Base-by-base conservation (phyloP, 2,329 filamentous ascomycete genomes). In the Fusarium concolor region DNA sequence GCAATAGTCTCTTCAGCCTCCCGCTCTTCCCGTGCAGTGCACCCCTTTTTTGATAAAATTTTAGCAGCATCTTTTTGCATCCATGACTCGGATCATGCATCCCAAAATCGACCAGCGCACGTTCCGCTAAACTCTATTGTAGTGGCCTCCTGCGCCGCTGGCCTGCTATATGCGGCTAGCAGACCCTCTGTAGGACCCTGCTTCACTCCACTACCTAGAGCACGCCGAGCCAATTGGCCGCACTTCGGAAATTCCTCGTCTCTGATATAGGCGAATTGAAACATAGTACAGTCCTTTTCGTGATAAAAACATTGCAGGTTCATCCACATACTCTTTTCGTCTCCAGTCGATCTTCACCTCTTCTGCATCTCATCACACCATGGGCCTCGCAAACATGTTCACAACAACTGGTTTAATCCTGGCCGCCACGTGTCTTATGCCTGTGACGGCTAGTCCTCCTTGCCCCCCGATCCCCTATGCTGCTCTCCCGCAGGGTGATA, bases 401-500 rank as follows among this genome's bases (percentile, higher is more conserved):
- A 65, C 46, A 24, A 53, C 47, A 11, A 38, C 67, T 18, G 57
- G 69, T 46, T 56, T 71, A 26, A 58, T 54, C 51, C 55, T 71
- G 28, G 69, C 64, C 24, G 60, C 63, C 18, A 60, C 67, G n/a
- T 71, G 39, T 45, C 33, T 70, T 20, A 17, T 38, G 14, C 39
- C 52, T 24, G 45, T 38, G n/a, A 44, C 55, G 14, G 45, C 54
- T 5, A 44, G 12, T 10, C 42, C 44, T 20, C 20, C 45, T n/a
- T 62, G 59, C 5, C 20, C 37, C 5, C 57, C 52, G 2, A 29
- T 53, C 7, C 71, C 71, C 14, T 59, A 35, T 10, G 65, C 57
- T 33, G 44, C 59, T 31, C 65, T 75, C 15, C 62, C 72, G 8
- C 76, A 79, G 52, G 78, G 75, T 18, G 70, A 62, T 3, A 68